These are phyloP conservation scores for Ustulina deusta DNA, from an alignment of 2,329 filamentous ascomycete genomes.

Conservation along the genomic window DNA sequence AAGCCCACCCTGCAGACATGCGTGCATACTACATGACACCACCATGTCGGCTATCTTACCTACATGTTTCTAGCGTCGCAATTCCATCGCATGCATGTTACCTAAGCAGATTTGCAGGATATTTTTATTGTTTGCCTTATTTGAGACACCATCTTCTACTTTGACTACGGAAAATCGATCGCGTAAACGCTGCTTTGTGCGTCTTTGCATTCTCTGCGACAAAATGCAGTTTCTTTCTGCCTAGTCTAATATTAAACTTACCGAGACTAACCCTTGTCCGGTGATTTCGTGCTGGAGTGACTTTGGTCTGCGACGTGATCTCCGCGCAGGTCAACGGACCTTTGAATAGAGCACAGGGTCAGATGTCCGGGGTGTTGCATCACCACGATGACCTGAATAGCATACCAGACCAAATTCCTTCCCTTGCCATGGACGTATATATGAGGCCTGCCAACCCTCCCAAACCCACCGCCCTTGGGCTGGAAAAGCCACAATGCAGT, in stretches of 20 bases:
- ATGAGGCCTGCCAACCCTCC: neutral
- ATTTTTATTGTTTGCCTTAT: constrained; percentile 13
- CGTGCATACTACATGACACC: constrained; percentile 19
- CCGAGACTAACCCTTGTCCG: constrained; percentile 22
- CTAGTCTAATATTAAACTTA: constrained; percentile 16
- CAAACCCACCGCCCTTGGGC: neutral
- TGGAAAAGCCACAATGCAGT: constrained; percentile 33
- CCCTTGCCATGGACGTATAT: constrained; percentile 1
- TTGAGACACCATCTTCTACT: neutral
- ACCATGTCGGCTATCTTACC: constrained; percentile 22
- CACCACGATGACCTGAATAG: constrained; percentile 4
- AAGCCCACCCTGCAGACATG: constrained; percentile 7
- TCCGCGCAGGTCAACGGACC: constrained; percentile 31
- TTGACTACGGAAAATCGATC: neutral
- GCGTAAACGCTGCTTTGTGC: neutral
- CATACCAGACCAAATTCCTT: neutral
- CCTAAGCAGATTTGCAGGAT: neutral
- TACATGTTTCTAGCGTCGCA: neutral
- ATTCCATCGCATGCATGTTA: constrained; percentile 1
- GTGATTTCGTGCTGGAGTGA: constrained; percentile 24
- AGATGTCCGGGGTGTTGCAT: constrained; percentile 4
- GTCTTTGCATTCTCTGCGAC: neutral
- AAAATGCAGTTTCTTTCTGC: constrained; percentile 12
- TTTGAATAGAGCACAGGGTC: constrained; percentile 27
- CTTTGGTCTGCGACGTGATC: constrained; percentile 29